Evolutionary conservation across 176 grass and related monocot genomes (phyloP), one percentile per base, ranked within the genome.

Genomic region (Lolium perenne): DNA sequence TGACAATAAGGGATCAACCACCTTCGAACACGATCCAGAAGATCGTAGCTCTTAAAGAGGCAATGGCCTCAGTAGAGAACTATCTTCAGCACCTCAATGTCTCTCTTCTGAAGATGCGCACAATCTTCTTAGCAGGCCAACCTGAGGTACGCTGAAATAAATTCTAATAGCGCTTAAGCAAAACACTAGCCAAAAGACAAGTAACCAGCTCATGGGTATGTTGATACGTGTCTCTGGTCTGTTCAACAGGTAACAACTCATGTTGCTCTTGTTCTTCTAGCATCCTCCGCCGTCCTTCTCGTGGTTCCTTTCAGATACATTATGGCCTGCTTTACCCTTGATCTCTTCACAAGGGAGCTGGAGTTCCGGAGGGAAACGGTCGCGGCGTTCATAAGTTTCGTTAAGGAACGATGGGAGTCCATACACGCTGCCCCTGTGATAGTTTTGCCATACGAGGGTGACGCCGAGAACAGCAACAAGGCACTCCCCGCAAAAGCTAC

Each of bases 11-110:
- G 82, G 91, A 95, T 82, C 96, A 98, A 74, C 91, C 93, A 15
- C 96, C 90, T 83, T 98, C 96, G 49, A 98, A 98, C 84, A 95
- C 96, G 81, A 92, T 98, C 17, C 93, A 98, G 83, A 98, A 94
- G 87, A 94, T 98, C 53, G 74, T 94, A 76, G 93, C 90, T 84
- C 96, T 98, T 61, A 95, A 95, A 92, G 96, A 95, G 88, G 93
- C 96, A 70, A 95, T 98, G 91, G 86, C 91, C 71, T 89, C 91
- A 14, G 82, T 98, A 79, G 96, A 98, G 74, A 98, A 95, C 83
- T 95, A 89, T 90, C 96, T 98, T 21, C 96, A 95, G 58, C 83
- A 89, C 21, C 55, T 98, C 78, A 95, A 98, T 91, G 84, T 98
- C 41, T 81, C 93, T 67, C 86, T 98, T 83, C 86, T 98, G 79